These are phyloP conservation scores for Zasmidium cellare DNA, from an alignment of 2,329 filamentous ascomycete species.

Conservation along the genomic window DNA sequence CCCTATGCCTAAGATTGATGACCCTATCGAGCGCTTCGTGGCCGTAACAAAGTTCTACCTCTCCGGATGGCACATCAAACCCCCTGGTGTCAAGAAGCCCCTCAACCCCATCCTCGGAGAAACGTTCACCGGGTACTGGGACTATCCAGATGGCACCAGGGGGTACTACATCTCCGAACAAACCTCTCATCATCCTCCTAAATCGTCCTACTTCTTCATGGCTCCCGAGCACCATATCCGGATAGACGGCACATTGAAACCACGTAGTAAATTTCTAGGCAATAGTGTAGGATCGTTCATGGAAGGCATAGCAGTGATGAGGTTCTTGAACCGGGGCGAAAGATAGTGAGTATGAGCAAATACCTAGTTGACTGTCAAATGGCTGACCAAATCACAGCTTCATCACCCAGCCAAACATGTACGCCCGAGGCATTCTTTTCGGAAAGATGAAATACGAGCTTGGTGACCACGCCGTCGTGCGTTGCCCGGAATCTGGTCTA, in stretches of 20 bases:
- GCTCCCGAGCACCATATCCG: slow-evolving; percentile 89
- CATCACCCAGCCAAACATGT: slow-evolving; percentile 98
- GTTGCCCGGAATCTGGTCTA: slow-evolving; percentile 84
- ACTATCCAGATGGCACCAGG: slow-evolving; percentile 72
- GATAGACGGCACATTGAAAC: slow-evolving; percentile 93
- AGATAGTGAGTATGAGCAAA: slow-evolving; percentile 68
- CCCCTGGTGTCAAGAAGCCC: slow-evolving; percentile 96
- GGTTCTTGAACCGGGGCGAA: slow-evolving; percentile 81
- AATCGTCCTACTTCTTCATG: slow-evolving; percentile 99
- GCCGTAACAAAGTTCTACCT: slow-evolving; percentile 98
- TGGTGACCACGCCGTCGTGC: slow-evolving; percentile 90
- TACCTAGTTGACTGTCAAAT: background rate
- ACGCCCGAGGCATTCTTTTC: slow-evolving; percentile 92
- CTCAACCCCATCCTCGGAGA: slow-evolving; percentile 96
- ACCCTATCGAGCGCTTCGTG: slow-evolving; percentile 85
- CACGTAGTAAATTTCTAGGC: slow-evolving; percentile 89
- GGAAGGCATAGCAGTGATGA: slow-evolving; percentile 90
- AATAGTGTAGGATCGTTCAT: slow-evolving; percentile 98
- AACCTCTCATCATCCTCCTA: slow-evolving; percentile 96
- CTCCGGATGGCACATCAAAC: slow-evolving; percentile 98
- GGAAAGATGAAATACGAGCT: slow-evolving; percentile 99
- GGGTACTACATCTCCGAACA: slow-evolving; percentile 98
- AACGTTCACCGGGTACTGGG: slow-evolving; percentile 94
- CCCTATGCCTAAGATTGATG: slow-evolving; percentile 81
- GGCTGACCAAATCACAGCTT: slow-evolving; percentile 56